Evolutionary conservation across 73 alveolate genomes (phyloP).

Genomic region (Paraurostyla sp.): DNA sequence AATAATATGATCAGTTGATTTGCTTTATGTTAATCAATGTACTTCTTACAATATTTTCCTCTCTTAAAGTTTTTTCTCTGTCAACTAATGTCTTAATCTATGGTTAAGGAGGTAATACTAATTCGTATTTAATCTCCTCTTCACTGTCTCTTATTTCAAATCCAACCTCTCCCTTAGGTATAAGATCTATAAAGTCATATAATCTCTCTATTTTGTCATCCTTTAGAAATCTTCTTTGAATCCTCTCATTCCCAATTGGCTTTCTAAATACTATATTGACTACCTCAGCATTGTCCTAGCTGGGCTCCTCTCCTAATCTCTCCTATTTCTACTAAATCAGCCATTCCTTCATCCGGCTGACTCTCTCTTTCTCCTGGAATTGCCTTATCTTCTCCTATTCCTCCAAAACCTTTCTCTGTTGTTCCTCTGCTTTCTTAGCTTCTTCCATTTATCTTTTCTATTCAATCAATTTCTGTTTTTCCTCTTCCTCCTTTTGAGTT

Average conservation of each 20-base stretch:
- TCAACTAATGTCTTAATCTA: background rate
- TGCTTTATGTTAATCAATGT: constrained; percentile 35
- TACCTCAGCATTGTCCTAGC: background rate
- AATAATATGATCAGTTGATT: background rate
- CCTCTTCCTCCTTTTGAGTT: background rate
- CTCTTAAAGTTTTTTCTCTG: constrained; percentile 12
- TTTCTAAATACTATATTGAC: constrained; percentile 53
- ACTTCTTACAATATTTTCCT: constrained; percentile 41
- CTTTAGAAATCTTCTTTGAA: constrained; percentile 36
- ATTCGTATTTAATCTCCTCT: background rate
- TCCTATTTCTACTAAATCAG: background rate
- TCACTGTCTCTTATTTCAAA: background rate
- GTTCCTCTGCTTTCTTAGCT: background rate
- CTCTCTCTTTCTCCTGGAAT: background rate
- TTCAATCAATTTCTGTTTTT: background rate
- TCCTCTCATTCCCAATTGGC: constrained; percentile 52
- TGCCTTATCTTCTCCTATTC: background rate
- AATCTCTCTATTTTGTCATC: constrained; percentile 5
- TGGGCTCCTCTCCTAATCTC: constrained; percentile 49
- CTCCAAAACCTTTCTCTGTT: background rate
- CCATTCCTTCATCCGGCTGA: background rate
- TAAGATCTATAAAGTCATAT: constrained; percentile 43
- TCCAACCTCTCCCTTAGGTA: background rate
- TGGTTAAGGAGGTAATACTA: constrained; percentile 41
- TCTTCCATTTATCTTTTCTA: background rate